phyloP scores from a whole-genome alignment of 345 rosid species.

The Salix purpurea region DNA sequence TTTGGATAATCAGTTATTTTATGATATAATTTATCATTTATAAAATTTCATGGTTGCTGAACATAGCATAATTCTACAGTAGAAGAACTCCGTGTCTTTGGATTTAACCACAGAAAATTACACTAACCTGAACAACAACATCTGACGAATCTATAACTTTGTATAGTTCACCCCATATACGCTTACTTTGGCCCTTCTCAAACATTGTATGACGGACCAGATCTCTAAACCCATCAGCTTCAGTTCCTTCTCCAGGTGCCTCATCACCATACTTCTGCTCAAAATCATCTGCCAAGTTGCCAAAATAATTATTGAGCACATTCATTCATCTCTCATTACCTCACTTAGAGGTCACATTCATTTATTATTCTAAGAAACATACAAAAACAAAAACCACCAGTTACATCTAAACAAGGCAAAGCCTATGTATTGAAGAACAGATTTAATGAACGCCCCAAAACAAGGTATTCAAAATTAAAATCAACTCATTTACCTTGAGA shows the following conservation, averaged over 20 bases:
- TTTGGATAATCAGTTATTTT: no score
- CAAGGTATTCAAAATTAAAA: neutral
- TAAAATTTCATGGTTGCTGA: no score
- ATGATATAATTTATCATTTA: no score
- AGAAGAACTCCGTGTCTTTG: neutral
- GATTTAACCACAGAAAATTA: neutral
- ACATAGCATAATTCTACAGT: neutral
- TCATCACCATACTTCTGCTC: constrained; percentile 47
- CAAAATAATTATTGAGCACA: neutral
- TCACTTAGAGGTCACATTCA: neutral
- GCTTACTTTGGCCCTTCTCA: constrained; percentile 98
- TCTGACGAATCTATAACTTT: constrained; percentile 95
- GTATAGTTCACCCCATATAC: constrained; percentile 98
- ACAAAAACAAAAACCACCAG: neutral
- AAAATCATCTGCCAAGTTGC: constrained; percentile 50
- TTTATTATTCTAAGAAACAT: neutral
- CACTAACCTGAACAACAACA: constrained; percentile 81
- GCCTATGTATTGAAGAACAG: neutral
- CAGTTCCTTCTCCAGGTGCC: constrained; percentile 46
- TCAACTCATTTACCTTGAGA: constrained; percentile 59
- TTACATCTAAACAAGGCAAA: neutral
- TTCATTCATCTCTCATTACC: neutral
- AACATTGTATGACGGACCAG: constrained; percentile 93
- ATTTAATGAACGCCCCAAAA: neutral
- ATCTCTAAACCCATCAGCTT: constrained; percentile 78